Evolutionary conservation across 1,139 yeast genomes (phyloP), one percentile per base, ranked within the genome.

Genomic region (Pichia cactophila): DNA sequence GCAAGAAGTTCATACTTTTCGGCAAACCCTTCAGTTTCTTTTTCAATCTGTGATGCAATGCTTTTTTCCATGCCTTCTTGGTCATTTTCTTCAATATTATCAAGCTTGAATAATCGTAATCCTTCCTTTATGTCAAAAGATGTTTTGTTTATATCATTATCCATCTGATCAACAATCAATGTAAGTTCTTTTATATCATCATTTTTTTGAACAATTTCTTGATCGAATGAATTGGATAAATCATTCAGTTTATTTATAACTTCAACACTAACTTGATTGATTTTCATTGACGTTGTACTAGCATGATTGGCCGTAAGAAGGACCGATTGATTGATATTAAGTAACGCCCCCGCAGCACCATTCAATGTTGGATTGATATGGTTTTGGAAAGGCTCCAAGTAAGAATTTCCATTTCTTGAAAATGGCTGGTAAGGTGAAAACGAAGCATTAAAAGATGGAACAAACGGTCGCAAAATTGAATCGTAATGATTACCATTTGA

Each of bases 141-240:
- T 4, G 60, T 59, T 33, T 51, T 59, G 9, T 31, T 33, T 8
- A 65, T 58, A 46, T 66, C 69, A 12, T 54, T 42, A 43, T 63
- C 61, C 56, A 65, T 58, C 44, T 64, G 63, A 26, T 49, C 41
- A 23, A 66, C 52, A 45, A 63, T 62, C 29, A 50, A 43, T 23
- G 49, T 53, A 42, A 64, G 46, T 46, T 66, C 69, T 40, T 56
- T 57, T 14, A 63, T 52, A 49, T 65, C 68, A 42, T 61, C 69
- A 39, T 78, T 81, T 54, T 78, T 76, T 50, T 79, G 76, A 33
- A 64, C 68, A 35, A 79, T 58, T 55, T 77, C 83, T 5, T 64
- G 58, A 53, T 80, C 84, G 58, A 77, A 83, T 0, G 79, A 72
- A 47, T 69, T 70, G 0, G 87, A 81, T 41, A 81, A 64, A 20